Evolutionary conservation across 768 basidiomycete species (phyloP).

Genomic region (Royoungia palumana): DNA sequence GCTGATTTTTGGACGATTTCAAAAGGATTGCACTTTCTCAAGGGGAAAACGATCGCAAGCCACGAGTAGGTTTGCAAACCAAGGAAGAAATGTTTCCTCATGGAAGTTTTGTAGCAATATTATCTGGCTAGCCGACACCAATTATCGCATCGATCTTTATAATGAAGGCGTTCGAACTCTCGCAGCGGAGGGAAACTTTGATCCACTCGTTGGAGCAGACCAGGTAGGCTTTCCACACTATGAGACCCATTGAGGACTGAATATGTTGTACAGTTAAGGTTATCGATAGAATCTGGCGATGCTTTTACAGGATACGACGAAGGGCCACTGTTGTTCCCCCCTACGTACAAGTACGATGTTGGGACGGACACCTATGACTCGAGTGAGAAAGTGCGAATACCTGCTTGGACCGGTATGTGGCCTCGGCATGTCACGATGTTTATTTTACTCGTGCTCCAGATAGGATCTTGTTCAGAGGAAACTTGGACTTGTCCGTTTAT

Average conservation of each 20-base stretch:
- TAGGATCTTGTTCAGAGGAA: conserved; percentile 86
- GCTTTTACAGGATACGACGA: conserved; percentile 86
- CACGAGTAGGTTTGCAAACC: conserved; percentile 69
- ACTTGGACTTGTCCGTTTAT: conserved; percentile 74
- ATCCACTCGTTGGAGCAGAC: conserved; percentile 74
- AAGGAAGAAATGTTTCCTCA: conserved; percentile 4
- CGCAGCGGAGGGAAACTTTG: conserved; percentile 62
- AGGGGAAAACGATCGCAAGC: conserved; percentile 82
- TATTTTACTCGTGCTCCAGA: conserved; percentile 47
- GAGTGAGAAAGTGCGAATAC: conserved; percentile 93
- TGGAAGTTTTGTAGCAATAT: conserved; percentile 61
- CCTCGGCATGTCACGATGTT: not conserved
- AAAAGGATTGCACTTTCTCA: conserved; percentile 79
- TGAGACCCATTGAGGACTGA: not conserved
- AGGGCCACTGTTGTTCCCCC: conserved; percentile 86
- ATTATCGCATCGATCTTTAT: conserved; percentile 88
- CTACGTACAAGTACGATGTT: conserved; percentile 90
- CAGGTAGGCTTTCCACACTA: conserved; percentile 54
- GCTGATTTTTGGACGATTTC: conserved; percentile 88
- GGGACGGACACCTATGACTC: conserved; percentile 88
- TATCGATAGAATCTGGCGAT: conserved; percentile 64
- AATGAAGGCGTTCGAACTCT: conserved; percentile 76
- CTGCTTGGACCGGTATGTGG: conserved; percentile 89
- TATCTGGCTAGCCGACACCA: conserved; percentile 93
- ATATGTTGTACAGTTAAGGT: conserved; percentile 52